Evolutionary conservation across 116 monocot species (phyloP).

Genomic region (Trichopus zeylanicus): DNA sequence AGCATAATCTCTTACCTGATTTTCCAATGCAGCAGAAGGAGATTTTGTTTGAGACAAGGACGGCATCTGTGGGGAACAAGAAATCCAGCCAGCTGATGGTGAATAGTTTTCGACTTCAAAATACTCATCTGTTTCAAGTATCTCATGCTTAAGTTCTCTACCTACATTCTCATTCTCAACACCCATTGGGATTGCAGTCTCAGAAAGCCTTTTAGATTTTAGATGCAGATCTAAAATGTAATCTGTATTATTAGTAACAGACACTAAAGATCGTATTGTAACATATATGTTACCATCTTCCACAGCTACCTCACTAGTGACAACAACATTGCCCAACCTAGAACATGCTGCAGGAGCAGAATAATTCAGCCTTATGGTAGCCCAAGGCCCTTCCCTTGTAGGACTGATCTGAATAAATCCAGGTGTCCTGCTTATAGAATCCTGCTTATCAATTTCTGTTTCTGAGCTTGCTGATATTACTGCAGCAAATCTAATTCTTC

Average conservation of each 20-base stretch:
- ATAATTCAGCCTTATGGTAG: conserved; percentile 89
- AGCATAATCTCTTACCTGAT: conserved; percentile 29
- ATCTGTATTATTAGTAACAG: conserved; percentile 76
- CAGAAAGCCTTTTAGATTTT: conserved; percentile 29
- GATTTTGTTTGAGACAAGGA: conserved; percentile 2
- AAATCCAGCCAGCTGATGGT: conserved; percentile 58
- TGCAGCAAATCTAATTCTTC: conserved; percentile 70
- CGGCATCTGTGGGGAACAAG: conserved; percentile 20
- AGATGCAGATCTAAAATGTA: conserved; percentile 51
- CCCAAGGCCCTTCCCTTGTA: conserved; percentile 85
- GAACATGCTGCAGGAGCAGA: conserved; percentile 75
- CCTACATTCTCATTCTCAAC: conserved; percentile 13
- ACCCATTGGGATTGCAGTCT: conserved; percentile 8
- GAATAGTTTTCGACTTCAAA: conserved; percentile 64
- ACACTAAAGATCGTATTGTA: conserved; percentile 74
- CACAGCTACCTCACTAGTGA: conserved; percentile 83
- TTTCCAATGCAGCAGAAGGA: conserved; percentile 4
- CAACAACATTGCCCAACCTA: conserved; percentile 83
- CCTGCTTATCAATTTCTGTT: conserved; percentile 21
- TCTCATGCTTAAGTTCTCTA: conserved; percentile 15
- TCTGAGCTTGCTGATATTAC: conserved; percentile 40
- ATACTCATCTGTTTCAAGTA: conserved; percentile 49
- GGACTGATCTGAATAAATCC: conserved; percentile 90
- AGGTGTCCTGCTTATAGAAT: conserved; percentile 20
- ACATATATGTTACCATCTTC: conserved; percentile 87